Base-by-base conservation (phyloP, 352 stramenopile species). In the Phytophthora lateralis region DNA sequence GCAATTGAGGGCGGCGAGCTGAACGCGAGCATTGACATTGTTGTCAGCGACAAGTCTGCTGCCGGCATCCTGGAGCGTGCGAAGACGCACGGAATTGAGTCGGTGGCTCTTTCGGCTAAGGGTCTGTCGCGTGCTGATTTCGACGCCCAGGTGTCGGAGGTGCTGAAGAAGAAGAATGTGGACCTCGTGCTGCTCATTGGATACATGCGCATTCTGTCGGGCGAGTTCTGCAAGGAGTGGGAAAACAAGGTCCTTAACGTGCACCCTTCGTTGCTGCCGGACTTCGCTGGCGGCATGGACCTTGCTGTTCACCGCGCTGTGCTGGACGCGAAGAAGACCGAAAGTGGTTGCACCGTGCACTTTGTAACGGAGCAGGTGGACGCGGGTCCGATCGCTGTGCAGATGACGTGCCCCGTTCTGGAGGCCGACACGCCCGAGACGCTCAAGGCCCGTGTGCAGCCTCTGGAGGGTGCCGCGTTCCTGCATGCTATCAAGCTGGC, bases 221-320 rank as follows among this genome's bases (percentile, higher is more conserved):
- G 72, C 44, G 76, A 90, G 35, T 99, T 99, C 71, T 98, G 90
- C 73, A 82, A 97, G 60, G 88, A 94, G 60, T 99, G 96, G 96
- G 71, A 87, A 57, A 87, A 93, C 69, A 91, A 97, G 59, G 98
- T 98, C 66, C 88, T 99, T 14, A 99, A 99, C 78, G 98, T 99
- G 42, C 98, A 99, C 78, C 98, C 98, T 44, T 99, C 96, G 38
- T 86, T 99, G 30, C 84, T 99, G 18, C 98, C 98, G 12, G 97
- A 99, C 55, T 99, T 99, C 76, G 97, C 96, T 59, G 98, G 98
- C n/a, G 97, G 97, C 46, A 99, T 99, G 98, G 98, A 99, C 77
- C 75, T 98, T 45, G 92, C 91, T n/a, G 98, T 99, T 26, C 98
- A 99, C 80, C 89, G 98, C 75, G 96, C 95, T 35, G 98, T 99